Evolutionary conservation across 306 rosid genomes (phyloP).

Genomic region (Lathyrus tuberosus): DNA sequence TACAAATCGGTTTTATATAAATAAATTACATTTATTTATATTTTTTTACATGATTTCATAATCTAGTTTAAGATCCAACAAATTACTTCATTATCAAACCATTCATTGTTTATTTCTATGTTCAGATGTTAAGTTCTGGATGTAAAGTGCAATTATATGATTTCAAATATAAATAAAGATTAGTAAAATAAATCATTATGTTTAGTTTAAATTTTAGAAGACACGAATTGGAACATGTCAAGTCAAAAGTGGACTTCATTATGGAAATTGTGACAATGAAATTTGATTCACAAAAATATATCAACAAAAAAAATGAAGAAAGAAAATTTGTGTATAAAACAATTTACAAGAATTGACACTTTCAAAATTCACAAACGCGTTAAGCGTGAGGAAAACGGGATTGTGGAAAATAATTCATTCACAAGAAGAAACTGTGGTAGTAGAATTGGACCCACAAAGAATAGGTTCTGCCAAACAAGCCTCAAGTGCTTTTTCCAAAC

Average conservation of each 20-base stretch:
- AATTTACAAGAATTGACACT: constrained; percentile 32
- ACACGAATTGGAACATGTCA: constrained; percentile 14
- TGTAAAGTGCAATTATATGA: too few species aligned
- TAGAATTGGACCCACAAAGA: constrained; percentile 44
- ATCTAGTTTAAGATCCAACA: too few species aligned
- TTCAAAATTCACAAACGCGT: constrained; percentile 7
- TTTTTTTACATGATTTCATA: too few species aligned
- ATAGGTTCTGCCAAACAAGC: constrained; percentile 58
- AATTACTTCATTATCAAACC: too few species aligned
- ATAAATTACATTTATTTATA: too few species aligned
- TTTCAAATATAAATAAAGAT: too few species aligned
- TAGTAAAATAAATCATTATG: too few species aligned
- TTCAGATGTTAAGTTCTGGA: too few species aligned
- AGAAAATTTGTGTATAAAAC: not conserved
- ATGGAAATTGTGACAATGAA: constrained; percentile 5
- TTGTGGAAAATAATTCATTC: not conserved
- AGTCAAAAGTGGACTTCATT: not conserved
- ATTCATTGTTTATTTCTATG: too few species aligned
- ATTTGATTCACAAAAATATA: not conserved
- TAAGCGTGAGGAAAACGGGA: not conserved
- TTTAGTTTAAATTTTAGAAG: not conserved
- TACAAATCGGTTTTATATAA: too few species aligned
- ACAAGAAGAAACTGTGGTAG: constrained; percentile 18
- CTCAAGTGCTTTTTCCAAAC: constrained; percentile 65
- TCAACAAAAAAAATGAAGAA: not conserved